A percentile compares a stretch with the other conserved stretches of the same genome.
These are phyloP conservation scores for Aphanocladium album DNA, from an alignment of 2,329 filamentous ascomycete genomes.

Conservation along the genomic window DNA sequence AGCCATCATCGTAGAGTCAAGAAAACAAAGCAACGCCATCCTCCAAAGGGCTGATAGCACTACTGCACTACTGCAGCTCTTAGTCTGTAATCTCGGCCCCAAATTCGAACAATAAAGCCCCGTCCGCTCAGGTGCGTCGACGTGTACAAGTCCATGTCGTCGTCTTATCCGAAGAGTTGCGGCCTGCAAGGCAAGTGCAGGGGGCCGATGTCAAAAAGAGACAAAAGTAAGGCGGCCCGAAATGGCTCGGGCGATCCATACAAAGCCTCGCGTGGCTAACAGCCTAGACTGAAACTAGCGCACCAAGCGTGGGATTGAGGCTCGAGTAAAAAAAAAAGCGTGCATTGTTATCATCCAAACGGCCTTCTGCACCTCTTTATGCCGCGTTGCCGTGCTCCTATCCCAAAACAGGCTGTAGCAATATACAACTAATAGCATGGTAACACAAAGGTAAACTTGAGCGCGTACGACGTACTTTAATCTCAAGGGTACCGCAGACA, in stretches of 20 bases:
- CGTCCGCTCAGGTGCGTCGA: background rate
- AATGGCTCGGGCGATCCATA: background rate
- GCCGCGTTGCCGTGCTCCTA: background rate
- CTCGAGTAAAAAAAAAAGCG: background rate
- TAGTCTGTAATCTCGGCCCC: background rate
- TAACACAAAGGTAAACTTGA: background rate
- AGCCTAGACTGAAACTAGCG: background rate
- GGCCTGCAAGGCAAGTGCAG: background rate
- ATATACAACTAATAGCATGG: no score
- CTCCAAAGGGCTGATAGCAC: background rate
- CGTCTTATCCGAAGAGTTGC: background rate
- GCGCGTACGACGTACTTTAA: background rate
- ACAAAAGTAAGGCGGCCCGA: background rate
- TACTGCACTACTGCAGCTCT: background rate
- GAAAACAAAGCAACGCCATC: background rate
- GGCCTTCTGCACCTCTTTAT: background rate
- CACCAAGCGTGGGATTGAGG: background rate
- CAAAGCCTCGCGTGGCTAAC: background rate
- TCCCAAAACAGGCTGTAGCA: background rate
- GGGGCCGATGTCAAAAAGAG: background rate
- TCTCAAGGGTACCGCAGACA: no score
- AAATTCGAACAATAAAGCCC: background rate
- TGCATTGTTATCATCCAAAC: background rate
- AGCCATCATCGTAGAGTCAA: background rate
- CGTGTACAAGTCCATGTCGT: background rate